Evolutionary conservation across 768 basidiomycete genomes (phyloP), one percentile per base, ranked within the genome.

Genomic region (Solioccasus polychromus): DNA sequence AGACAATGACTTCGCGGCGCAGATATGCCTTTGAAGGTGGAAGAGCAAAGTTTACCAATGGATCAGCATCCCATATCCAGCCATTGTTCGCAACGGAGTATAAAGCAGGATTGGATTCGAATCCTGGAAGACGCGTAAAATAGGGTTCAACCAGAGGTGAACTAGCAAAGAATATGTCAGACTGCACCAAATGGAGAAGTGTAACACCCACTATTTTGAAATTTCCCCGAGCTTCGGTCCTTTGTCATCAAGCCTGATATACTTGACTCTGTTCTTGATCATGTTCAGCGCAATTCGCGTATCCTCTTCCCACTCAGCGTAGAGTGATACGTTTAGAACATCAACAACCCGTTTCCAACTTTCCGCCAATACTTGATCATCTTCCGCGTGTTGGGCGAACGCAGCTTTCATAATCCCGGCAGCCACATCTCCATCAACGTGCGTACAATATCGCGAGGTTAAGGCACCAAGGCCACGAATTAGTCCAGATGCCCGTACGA

Each of bases 21-120:
- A 97, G 76, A 68, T 98, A 99, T 0, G 92, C 88, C 64, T 94
- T 96, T 19, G 95, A 98, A 1, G 88, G 88, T 22, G 80, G 78
- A 12, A 89, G 78, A 8, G 95, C 96, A 69, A 99, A 99, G 69
- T 97, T 97, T 52, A 83, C 76, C 14, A 98, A 77, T 0, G 96
- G 95, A 60, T 99, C 85, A 2, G 95, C 94, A 52, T 85, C 71
- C 95, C 96, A 99, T 53, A 99, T 92, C 96, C 96, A 99, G 3
- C 96, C 96, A 61, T 99, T 99, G 68, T 98, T 97, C 5, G 95
- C 96, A 23, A 99, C 71, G 2, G 88, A 85, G 60, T 92, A 88
- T 12, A 77, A 71, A 14, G 58, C 51, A 5, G 74, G 70, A 38
- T 80, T 71, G 42, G 73, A 71, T 50, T 74, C 74, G n/a, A 73